These are phyloP conservation scores for Hemisphaericaspora xylanilytica DNA, from an alignment of 1,139 yeast species.

Conservation along the genomic window DNA sequence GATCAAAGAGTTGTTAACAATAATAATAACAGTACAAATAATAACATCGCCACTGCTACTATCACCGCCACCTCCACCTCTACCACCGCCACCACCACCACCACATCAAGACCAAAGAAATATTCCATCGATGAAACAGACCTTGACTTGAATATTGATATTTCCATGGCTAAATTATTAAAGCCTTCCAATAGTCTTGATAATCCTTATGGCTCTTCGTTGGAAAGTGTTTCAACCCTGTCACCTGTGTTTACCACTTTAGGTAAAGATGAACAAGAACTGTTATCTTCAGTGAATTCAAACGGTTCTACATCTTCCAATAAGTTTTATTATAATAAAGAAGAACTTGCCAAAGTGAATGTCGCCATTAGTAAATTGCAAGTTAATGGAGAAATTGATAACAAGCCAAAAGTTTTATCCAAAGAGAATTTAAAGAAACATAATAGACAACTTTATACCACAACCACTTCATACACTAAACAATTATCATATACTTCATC, in stretches of 20 bases:
- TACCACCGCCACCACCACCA: neutral
- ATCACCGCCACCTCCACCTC: constrained; percentile 4
- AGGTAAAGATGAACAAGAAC: constrained; percentile 28
- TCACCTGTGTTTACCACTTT: constrained; percentile 41
- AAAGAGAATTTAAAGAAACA: constrained; percentile 13
- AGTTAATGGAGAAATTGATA: constrained; percentile 38
- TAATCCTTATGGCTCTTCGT: constrained; percentile 28
- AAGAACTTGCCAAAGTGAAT: constrained; percentile 12
- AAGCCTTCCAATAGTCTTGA: constrained; percentile 15
- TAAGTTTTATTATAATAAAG: constrained; percentile 1
- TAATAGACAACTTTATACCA: constrained; percentile 1
- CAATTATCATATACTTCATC: constrained; percentile 18
- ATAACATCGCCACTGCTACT: too few species aligned
- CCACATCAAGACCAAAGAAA: constrained; percentile 4
- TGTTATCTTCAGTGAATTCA: constrained; percentile 40
- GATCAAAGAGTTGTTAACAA: constrained; percentile 13
- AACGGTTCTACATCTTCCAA: constrained; percentile 9
- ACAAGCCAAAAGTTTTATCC: constrained; percentile 6
- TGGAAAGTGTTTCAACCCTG: constrained; percentile 20
- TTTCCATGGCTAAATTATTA: constrained; percentile 45
- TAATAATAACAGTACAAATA: constrained; percentile 13
- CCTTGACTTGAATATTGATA: constrained; percentile 45
- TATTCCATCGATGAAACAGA: constrained; percentile 13
- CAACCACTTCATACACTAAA: constrained; percentile 7
- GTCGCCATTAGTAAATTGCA: constrained; percentile 28